Evolutionary conservation across 768 basidiomycete genomes (phyloP).

Genomic region (Cystofilobasidium ferigula): DNA sequence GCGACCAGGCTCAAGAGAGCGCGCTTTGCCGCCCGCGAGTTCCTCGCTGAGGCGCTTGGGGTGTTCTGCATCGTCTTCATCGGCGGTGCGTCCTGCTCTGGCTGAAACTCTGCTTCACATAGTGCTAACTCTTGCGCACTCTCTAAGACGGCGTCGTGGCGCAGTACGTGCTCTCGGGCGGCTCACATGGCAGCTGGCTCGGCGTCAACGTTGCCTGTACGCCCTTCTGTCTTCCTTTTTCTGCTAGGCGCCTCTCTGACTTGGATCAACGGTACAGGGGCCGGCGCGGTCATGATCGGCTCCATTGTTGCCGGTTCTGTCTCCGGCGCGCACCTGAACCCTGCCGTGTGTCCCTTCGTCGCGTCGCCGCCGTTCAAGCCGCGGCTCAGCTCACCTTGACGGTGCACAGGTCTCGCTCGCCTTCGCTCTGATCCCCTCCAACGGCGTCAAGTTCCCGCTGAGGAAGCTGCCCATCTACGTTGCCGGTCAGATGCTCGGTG

Average conservation of each 20-base stretch:
- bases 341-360: slow-evolving; percentile 12
- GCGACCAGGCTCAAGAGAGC: background rate
- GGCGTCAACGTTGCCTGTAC: slow-evolving; percentile 24
- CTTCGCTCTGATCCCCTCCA: slow-evolving; percentile 12
- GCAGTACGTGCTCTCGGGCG: slow-evolving; percentile 16
- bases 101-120: background rate
- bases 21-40: background rate
- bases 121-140: background rate
- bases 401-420: slow-evolving; percentile 17
- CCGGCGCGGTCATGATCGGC: slow-evolving; percentile 22
- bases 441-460: slow-evolving; percentile 17
- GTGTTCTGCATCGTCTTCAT: slow-evolving; percentile 12
- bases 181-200: slow-evolving; percentile 12
- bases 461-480: slow-evolving; percentile 19
- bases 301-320: slow-evolving; percentile 16
- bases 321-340: slow-evolving; percentile 24
- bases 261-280: slow-evolving; percentile 3
- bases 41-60: background rate
- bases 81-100: slow-evolving; percentile 6
- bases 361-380: background rate
- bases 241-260: background rate
- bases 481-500: slow-evolving; percentile 21
- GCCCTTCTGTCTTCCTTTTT: background rate
- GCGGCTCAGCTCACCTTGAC: background rate
- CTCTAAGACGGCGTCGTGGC: slow-evolving; percentile 11